Percentiles rank a stretch among this genome's conserved stretches.
These are phyloP conservation scores for Nothophytophthora sp. DNA, from an alignment of 352 stramenopile species.

Conservation along the genomic window DNA sequence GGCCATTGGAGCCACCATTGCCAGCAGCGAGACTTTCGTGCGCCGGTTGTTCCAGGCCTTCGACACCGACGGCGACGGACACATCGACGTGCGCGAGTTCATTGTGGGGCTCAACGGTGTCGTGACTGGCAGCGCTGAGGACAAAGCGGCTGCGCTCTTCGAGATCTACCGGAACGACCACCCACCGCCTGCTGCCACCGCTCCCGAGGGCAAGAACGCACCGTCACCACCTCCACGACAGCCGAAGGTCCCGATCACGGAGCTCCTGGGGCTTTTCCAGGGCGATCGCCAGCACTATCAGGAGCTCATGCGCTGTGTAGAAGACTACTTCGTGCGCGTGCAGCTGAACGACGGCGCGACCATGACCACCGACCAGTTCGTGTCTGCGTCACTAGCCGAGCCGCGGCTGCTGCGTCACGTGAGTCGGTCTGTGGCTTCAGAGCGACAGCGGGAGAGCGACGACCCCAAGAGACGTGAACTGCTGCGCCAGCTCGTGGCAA, in stretches of 20 bases:
- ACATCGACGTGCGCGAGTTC: conserved; percentile 56
- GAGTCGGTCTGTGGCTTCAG: conserved; percentile 29
- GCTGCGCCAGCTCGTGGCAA: conserved; percentile 28
- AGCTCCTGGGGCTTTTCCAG: conserved; percentile 47
- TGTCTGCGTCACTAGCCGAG: conserved; percentile 33
- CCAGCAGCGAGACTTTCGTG: conserved; percentile 44
- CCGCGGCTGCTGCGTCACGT: conserved; percentile 40
- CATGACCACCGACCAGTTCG: conserved; percentile 48
- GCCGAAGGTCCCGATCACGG: conserved; percentile 37
- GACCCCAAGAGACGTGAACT: conserved; percentile 34
- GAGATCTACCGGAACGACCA: conserved; percentile 32
- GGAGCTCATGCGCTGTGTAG: conserved; percentile 46
- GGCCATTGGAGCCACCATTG: conserved; percentile 44
- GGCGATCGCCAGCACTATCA: conserved; percentile 43
- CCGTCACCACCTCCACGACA: no score
- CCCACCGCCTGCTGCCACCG: not conserved
- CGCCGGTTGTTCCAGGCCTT: conserved; percentile 42
- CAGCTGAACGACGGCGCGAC: conserved; percentile 33
- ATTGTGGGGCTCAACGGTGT: conserved; percentile 48
- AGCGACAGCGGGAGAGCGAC: conserved; percentile 20
- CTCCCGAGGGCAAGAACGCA: not conserved
- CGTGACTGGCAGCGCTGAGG: conserved; percentile 34
- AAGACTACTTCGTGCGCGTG: conserved; percentile 49
- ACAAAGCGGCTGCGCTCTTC: conserved; percentile 48
- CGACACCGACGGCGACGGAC: conserved; percentile 42